Evolutionary conservation across 2,329 filamentous ascomycete species (phyloP), one percentile per base, ranked within the genome.

Genomic region (Cryphonectria carpinicola): DNA sequence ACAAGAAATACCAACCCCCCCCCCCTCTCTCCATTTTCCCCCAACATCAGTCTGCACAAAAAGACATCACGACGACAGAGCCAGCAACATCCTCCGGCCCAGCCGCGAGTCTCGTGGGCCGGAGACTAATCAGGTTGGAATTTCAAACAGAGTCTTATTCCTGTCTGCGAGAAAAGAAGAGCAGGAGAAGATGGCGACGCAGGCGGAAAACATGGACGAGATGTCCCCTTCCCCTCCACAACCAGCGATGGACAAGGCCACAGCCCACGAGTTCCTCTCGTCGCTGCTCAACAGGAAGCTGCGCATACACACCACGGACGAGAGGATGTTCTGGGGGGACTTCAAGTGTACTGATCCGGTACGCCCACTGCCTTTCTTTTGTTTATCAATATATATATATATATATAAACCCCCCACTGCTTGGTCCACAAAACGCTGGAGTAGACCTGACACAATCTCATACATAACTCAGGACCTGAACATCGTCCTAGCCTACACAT

Each of bases 301-400:
- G 46, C 91, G 94, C 70, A 84, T 98, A 68, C 88, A 92, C 76
- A 93, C 92, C 19, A 93, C 90, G 5, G 95, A 98, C 79, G 89
- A 89, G 22, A 93, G 96, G 72, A 90, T 97, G 80, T 99, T 98
- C 80, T 89, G 94, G 69, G 96, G 96, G 28, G 87, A 90, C 74
- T 93, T 99, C 82, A 98, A 97, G 82, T 99, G 96, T 84, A 98
- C 95, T 41, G 96, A 99, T 84, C 90, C 92, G 71, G 94, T 97
- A 83, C 66, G 88, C 85, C 17, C 49, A 2, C 22, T 22, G 35
- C 58, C 60, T 67, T 63, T 70, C 35, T 39, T 49, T n/a, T 22
- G 39, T 46, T 60, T 71, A 32, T 32, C 32, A 32, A 32, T n/a
- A 32, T 3, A 32, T 32, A 32, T 3, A 32, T 39, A 39, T 58